A percentile compares a stretch with the other conserved stretches of the same genome.
phyloP scores from a whole-genome alignment of 257 asterid species.

The Primulina tabacum region DNA sequence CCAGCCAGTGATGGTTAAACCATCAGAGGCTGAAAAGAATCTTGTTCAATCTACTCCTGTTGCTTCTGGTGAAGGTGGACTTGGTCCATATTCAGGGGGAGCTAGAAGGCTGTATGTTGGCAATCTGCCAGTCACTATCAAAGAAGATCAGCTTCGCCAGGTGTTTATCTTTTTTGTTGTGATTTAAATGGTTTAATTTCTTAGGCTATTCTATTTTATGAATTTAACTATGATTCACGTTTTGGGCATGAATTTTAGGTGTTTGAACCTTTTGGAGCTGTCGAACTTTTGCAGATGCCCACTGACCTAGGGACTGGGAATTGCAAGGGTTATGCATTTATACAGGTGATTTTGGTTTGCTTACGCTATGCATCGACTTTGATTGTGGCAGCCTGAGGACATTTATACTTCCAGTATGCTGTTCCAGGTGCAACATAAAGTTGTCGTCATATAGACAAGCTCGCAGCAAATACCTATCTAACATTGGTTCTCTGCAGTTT shows the following conservation, averaged over 20 bases:
- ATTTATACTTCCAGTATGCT: slow-evolving; percentile 13
- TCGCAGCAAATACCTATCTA: slow-evolving; percentile 13
- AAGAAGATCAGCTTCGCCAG: slow-evolving; percentile 73
- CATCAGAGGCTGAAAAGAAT: slow-evolving; percentile 82
- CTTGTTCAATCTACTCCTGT: slow-evolving; percentile 61
- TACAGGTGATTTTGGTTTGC: slow-evolving; percentile 52
- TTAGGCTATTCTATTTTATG: not conserved
- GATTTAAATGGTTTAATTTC: slow-evolving; percentile 11
- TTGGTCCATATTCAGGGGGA: slow-evolving; percentile 50
- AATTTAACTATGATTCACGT: not conserved
- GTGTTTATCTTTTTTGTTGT: slow-evolving; percentile 28
- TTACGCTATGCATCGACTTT: slow-evolving; percentile 9
- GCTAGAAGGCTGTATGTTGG: slow-evolving; percentile 69
- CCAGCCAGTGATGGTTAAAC: slow-evolving; percentile 69
- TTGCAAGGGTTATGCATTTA: slow-evolving; percentile 66
- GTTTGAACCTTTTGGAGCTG: slow-evolving; percentile 67
- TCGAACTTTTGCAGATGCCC: slow-evolving; percentile 77
- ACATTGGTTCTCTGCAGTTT: slow-evolving; percentile 40
- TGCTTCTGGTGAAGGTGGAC: slow-evolving; percentile 43
- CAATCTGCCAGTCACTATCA: slow-evolving; percentile 55
- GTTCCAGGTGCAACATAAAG: slow-evolving; percentile 20
- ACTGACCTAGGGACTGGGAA: slow-evolving; percentile 53
- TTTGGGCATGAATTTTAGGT: slow-evolving; percentile 34
- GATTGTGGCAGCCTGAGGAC: not conserved
- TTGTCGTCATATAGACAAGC: not conserved